A percentile compares a stretch with the other conserved stretches of the same genome.
phyloP scores from a whole-genome alignment of 371 early-diverging fungal species.

The Polyrhizophydium stewartii region DNA sequence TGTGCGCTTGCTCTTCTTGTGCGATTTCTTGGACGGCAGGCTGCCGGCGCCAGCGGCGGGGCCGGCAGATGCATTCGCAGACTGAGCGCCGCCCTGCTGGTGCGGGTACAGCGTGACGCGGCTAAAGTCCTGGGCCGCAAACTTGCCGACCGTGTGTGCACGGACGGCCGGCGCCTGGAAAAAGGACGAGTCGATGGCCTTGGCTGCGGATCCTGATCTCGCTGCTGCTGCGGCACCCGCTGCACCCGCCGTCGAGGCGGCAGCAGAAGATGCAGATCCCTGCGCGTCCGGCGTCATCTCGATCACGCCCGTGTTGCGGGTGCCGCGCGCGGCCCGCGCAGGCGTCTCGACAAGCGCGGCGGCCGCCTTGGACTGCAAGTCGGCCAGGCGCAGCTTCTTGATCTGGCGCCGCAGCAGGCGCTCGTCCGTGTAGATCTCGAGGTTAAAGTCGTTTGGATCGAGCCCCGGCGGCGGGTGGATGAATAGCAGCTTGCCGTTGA shows the following conservation, averaged over 20 bases:
- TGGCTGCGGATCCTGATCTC: slow-evolving; percentile 5
- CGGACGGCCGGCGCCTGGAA: slow-evolving; percentile 16
- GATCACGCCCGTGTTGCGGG: too few species aligned
- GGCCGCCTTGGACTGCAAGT: slow-evolving; percentile 1
- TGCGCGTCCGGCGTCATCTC: too few species aligned
- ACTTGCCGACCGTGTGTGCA: slow-evolving; percentile 28
- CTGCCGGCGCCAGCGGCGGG: slow-evolving; percentile 7
- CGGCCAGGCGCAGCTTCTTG: slow-evolving; percentile 1
- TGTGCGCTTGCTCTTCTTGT: slow-evolving; percentile 78
- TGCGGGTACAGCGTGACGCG: slow-evolving; percentile 27
- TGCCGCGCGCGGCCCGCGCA: too few species aligned
- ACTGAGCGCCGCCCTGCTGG: slow-evolving; percentile 5
- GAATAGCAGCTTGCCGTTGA: slow-evolving; percentile 85
- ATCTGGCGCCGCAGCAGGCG: slow-evolving; percentile 31
- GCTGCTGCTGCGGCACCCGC: too few species aligned
- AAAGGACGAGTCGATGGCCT: slow-evolving; percentile 28
- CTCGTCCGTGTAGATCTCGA: slow-evolving; percentile 61
- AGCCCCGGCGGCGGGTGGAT: slow-evolving; percentile 77
- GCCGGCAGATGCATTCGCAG: background rate
- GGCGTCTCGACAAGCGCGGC: background rate
- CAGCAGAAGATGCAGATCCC: too few species aligned
- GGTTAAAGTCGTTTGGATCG: slow-evolving; percentile 65
- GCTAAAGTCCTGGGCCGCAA: slow-evolving; percentile 15
- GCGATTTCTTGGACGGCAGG: slow-evolving; percentile 55
- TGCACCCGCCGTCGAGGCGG: too few species aligned